Evolutionary conservation across 257 asterid genomes (phyloP).

Genomic region (Nicotiana attenuata): DNA sequence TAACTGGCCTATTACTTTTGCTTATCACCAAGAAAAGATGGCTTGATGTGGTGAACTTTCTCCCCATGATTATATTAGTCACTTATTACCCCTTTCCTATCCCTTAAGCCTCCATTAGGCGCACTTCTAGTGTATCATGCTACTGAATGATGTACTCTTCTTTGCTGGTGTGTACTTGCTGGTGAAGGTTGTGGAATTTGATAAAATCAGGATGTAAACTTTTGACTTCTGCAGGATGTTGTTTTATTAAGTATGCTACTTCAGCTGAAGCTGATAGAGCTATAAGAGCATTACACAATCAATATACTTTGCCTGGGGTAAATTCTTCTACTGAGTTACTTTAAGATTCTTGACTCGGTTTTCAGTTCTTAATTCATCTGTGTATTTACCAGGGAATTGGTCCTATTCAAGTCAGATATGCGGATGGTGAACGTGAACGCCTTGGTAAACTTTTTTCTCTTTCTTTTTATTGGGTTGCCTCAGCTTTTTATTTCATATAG

Average conservation of each 20-base stretch:
- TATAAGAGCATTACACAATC: constrained; percentile 81
- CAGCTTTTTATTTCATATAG: not conserved
- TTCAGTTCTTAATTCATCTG: constrained; percentile 18
- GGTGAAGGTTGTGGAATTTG: constrained; percentile 28
- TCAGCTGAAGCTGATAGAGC: constrained; percentile 94
- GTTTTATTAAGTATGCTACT: constrained; percentile 85
- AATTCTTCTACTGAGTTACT: constrained; percentile 20
- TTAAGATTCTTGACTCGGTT: constrained; percentile 10
- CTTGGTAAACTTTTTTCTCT: constrained; percentile 47
- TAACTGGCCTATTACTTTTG: not conserved
- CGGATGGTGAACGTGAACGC: constrained; percentile 98
- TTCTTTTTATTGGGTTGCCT: constrained; percentile 1
- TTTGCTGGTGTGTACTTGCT: constrained; percentile 9
- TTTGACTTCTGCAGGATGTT: constrained; percentile 87
- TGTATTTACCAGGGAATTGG: constrained; percentile 62
- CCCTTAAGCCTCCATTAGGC: not conserved
- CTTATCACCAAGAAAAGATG: not conserved
- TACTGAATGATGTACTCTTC: constrained; percentile 5
- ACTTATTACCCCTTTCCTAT: constrained; percentile 1
- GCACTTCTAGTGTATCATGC: not conserved
- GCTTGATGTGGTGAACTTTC: not conserved
- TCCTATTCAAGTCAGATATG: constrained; percentile 97
- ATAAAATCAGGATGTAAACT: constrained; percentile 33
- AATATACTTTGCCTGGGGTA: constrained; percentile 89
- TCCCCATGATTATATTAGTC: not conserved